phyloP scores from a whole-genome alignment of 2,329 filamentous ascomycete species.

The Aureobasidium sp. region DNA sequence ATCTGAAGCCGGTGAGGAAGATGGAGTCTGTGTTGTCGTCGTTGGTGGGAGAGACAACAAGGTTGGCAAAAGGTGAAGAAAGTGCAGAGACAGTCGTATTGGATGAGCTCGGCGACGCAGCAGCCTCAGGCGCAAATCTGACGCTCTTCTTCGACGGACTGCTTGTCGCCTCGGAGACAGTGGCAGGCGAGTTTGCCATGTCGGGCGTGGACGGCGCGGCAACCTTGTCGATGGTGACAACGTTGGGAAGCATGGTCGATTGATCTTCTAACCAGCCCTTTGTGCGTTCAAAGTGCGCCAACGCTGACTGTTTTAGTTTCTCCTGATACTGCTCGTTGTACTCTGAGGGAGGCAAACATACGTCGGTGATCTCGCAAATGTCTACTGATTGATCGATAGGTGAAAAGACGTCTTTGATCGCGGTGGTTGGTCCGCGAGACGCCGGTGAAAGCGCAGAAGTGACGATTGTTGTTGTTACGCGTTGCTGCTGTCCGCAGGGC shows the following conservation, averaged over 20 bases:
- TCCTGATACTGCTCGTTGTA: conserved; percentile 68
- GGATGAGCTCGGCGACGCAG: conserved; percentile 23
- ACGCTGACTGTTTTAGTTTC: conserved; percentile 61
- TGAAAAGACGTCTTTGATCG: conserved; percentile 44
- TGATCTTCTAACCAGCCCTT: conserved; percentile 81
- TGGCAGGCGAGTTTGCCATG: conserved; percentile 16
- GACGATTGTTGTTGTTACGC: conserved; percentile 57
- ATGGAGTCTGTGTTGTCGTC: conserved; percentile 52
- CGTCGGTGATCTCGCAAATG: conserved; percentile 43
- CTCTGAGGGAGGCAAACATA: conserved; percentile 54
- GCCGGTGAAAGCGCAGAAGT: conserved; percentile 36
- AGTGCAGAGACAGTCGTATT: neutral
- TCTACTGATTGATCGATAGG: conserved; percentile 28
- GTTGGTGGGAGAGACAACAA: neutral
- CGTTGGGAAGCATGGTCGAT: conserved; percentile 13
- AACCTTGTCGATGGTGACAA: neutral
- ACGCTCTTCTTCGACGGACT: conserved; percentile 62
- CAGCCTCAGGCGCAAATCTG: conserved; percentile 48
- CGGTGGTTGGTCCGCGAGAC: conserved; percentile 56
- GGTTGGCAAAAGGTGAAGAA: neutral
- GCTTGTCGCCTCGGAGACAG: conserved; percentile 14
- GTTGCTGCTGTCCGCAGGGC: conserved; percentile 30
- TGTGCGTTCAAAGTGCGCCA: conserved; percentile 74
- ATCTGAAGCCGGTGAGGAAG: conserved; percentile 82
- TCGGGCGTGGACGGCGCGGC: conserved; percentile 25